Percentiles rank a stretch among this genome's conserved stretches.
Conservation (phyloP, 192 early-diverging fungal genomes). For the Gamsiella multidivaricata region DNA sequence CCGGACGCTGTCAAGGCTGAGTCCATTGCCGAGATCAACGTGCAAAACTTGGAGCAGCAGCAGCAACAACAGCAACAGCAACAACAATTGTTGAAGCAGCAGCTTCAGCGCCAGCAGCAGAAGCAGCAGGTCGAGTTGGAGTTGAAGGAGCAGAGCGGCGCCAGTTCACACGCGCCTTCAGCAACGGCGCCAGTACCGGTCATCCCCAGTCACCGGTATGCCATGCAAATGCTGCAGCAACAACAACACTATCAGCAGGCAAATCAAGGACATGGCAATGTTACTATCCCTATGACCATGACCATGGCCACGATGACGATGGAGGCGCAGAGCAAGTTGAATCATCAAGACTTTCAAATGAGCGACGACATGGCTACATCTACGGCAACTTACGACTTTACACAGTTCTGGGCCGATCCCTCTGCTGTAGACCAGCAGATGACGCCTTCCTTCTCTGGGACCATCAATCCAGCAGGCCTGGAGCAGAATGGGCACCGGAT, state of each 20-base stretch:
- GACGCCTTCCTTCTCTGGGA: not conserved
- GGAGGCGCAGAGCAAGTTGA: slow-evolving; percentile 38
- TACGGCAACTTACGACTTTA: slow-evolving; percentile 20
- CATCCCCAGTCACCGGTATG: slow-evolving; percentile 49
- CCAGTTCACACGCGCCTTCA: not conserved
- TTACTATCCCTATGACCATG: slow-evolving; percentile 28
- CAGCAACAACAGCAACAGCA: slow-evolving; percentile 39
- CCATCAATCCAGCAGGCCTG: slow-evolving; percentile 19
- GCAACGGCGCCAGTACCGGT: slow-evolving; percentile 22
- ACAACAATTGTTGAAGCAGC: slow-evolving; percentile 40
- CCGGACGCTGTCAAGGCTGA: slow-evolving; percentile 36
- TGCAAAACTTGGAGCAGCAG: slow-evolving; percentile 27
- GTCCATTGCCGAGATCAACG: slow-evolving; percentile 9
- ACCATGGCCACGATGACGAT: slow-evolving; percentile 36
- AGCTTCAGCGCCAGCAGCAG: slow-evolving; percentile 46
- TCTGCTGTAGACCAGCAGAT: slow-evolving; percentile 5
- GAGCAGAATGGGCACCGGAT: slow-evolving; percentile 22
- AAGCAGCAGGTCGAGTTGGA: slow-evolving; percentile 34
- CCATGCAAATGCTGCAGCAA: slow-evolving; percentile 41
- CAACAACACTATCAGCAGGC: slow-evolving; percentile 32
- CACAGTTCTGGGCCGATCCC: slow-evolving; percentile 48
- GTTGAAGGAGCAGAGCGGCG: slow-evolving; percentile 10
- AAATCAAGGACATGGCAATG: not conserved
- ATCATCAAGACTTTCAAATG: slow-evolving; percentile 23
- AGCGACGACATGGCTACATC: not conserved